A percentile compares a stretch with the other conserved stretches of the same genome.
Conservation (phyloP, 164 flowering plant species). For the Chimonanthus salicifolius region DNA sequence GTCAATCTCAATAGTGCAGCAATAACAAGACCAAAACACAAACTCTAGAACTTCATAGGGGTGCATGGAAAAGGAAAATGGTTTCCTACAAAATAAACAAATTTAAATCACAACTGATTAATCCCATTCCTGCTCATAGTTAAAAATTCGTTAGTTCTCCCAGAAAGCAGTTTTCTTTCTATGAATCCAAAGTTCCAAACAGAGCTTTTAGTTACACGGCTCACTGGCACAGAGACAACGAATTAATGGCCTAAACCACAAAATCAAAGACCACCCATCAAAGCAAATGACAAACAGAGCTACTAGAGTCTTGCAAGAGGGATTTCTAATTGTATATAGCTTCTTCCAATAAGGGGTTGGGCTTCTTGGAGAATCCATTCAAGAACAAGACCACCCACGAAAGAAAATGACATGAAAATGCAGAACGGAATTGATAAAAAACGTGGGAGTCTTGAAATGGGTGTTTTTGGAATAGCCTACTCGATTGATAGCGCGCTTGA, state of each 20-base stretch:
- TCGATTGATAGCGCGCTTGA: conserved; percentile 29
- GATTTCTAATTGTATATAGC: background rate
- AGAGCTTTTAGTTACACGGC: background rate
- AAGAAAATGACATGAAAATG: background rate
- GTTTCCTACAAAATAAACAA: no score
- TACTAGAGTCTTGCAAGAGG: background rate
- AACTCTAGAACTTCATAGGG: no score
- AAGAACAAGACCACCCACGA: background rate
- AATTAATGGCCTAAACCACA: background rate
- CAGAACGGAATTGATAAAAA: background rate
- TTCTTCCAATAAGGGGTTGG: background rate
- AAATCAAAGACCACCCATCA: background rate
- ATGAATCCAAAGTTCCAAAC: no score
- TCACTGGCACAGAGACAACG: background rate
- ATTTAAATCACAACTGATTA: no score
- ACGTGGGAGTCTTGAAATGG: background rate
- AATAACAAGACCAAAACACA: no score
- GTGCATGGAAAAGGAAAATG: no score
- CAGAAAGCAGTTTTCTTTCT: no score
- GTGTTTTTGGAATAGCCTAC: conserved; percentile 19
- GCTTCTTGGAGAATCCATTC: background rate
- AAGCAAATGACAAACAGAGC: background rate
- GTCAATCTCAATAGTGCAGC: no score
- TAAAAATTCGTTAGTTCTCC: no score
- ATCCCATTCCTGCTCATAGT: no score